Percentiles rank a stretch among this genome's conserved stretches.
phyloP scores from a whole-genome alignment of 2,329 filamentous ascomycete species.

The Hypocreales sp. region DNA sequence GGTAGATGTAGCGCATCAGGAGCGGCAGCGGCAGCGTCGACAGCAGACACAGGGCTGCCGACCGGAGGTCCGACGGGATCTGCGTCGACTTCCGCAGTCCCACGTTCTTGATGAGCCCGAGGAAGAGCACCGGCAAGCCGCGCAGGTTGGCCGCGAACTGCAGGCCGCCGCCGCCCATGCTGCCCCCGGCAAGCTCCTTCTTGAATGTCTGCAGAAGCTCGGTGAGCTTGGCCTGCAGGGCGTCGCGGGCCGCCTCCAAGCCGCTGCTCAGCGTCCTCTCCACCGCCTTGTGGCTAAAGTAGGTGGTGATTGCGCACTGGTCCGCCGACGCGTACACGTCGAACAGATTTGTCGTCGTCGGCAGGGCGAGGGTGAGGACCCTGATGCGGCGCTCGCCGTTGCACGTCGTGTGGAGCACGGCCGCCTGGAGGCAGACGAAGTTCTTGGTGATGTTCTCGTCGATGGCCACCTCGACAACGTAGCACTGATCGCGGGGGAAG shows the following conservation, averaged over 20 bases:
- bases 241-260: constrained; percentile 79
- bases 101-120: constrained; percentile 92
- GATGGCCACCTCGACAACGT: constrained; percentile 95
- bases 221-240: constrained; percentile 77
- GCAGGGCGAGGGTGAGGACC: constrained; percentile 83
- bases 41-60: constrained; percentile 82
- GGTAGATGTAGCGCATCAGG: constrained; percentile 85
- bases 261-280: constrained; percentile 76
- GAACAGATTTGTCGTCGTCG: constrained; percentile 79
- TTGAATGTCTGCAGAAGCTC: constrained; percentile 91
- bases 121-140: constrained; percentile 75
- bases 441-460: constrained; percentile 89
- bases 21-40: constrained; percentile 85
- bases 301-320: constrained; percentile 81
- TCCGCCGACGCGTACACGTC: constrained; percentile 92
- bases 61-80: constrained; percentile 86
- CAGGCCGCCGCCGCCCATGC: constrained; percentile 85
- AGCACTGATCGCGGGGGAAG: constrained; percentile 92
- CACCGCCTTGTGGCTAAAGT: constrained; percentile 95
- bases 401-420: constrained; percentile 92
- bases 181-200: constrained; percentile 90
- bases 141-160: constrained; percentile 91
- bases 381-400: constrained; percentile 93
- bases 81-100: constrained; percentile 84
- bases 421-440: constrained; percentile 82